phyloP scores from a whole-genome alignment of 805 yeast genomes.

The Ogataea pignaliae region DNA sequence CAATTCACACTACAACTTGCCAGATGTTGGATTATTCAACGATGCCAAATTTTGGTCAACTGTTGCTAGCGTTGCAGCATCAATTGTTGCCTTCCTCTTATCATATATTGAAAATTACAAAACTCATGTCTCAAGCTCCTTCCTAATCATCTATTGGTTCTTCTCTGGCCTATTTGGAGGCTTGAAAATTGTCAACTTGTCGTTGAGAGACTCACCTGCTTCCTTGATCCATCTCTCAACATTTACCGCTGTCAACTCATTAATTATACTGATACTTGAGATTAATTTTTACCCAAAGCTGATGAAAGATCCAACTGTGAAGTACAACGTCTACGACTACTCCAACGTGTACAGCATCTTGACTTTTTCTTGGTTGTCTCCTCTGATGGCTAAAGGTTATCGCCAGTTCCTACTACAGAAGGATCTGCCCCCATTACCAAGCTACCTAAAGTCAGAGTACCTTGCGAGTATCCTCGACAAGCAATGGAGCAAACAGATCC shows the following conservation, averaged over 20 bases:
- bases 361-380: constrained; percentile 58
- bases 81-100: constrained; percentile 48
- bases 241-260: constrained; percentile 31
- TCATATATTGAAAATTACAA: constrained; percentile 73
- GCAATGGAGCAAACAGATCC: constrained; percentile 57
- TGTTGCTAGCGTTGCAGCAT: constrained; percentile 35
- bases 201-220: constrained; percentile 33
- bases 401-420: constrained; percentile 38
- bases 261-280: constrained; percentile 43
- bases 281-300: constrained; percentile 33
- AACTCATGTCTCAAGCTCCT: constrained; percentile 59
- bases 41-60: constrained; percentile 26
- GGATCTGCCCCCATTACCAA: constrained; percentile 81
- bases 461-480: constrained; percentile 46
- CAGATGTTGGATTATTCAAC: constrained; percentile 23
- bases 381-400: constrained; percentile 51
- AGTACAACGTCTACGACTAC: constrained; percentile 39
- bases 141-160: constrained; percentile 74
- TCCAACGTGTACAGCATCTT: constrained; percentile 50
- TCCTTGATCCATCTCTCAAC: constrained; percentile 26
- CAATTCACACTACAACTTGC: constrained; percentile 9
- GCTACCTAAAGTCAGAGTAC: constrained; percentile 50
- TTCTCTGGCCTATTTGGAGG: constrained; percentile 44
- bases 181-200: constrained; percentile 39
- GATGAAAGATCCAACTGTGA: constrained; percentile 29